phyloP scores from a whole-genome alignment of 768 basidiomycete genomes.

The Suillus placidus region DNA sequence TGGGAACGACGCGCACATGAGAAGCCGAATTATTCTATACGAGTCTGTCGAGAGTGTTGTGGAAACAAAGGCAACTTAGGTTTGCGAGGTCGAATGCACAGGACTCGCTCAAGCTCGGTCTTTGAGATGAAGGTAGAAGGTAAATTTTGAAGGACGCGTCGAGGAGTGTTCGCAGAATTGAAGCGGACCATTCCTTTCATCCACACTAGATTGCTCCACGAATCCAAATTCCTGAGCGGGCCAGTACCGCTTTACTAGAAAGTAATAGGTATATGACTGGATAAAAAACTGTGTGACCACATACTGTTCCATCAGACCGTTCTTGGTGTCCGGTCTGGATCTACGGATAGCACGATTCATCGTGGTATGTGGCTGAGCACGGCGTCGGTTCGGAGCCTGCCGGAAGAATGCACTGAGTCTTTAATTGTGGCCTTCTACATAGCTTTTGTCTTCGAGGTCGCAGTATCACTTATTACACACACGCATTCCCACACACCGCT shows the following conservation, averaged over 20 bases:
- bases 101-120: too few species aligned
- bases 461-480: not conserved
- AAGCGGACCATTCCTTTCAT: too few species aligned
- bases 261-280: too few species aligned
- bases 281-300: not conserved
- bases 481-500: not conserved
- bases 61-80: too few species aligned
- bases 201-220: too few species aligned
- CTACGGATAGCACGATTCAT: not conserved
- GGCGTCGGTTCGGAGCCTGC: not conserved
- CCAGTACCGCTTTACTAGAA: constrained; percentile 35
- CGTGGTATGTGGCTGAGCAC: not conserved
- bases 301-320: not conserved
- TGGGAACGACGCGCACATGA: too few species aligned
- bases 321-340: not conserved
- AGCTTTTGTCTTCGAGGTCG: not conserved
- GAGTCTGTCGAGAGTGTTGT: too few species aligned
- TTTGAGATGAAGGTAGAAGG: too few species aligned
- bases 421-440: not conserved
- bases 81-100: too few species aligned
- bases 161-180: too few species aligned
- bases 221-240: constrained; percentile 63
- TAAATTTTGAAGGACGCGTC: too few species aligned
- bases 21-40: too few species aligned
- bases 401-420: not conserved